Conservation (phyloP, 495 filamentous ascomycete genomes). For the Penicillium egyptiacum region DNA sequence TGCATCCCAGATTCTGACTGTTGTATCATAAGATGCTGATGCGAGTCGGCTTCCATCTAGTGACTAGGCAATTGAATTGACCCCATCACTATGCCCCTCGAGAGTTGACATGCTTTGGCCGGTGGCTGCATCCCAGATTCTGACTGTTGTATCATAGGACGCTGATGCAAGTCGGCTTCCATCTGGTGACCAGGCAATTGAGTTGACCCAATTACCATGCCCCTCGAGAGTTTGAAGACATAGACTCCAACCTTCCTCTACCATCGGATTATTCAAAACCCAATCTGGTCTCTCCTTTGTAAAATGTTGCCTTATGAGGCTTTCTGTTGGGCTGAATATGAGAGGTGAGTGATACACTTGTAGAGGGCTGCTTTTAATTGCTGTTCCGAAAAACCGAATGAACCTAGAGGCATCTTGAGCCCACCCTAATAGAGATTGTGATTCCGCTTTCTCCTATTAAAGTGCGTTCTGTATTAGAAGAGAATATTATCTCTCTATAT, state of each 20-base stretch:
- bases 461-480: too few relatives aligned
- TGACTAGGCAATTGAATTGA: neutral
- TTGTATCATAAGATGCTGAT: slow-evolving; percentile 11
- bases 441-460: too few relatives aligned
- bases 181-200: slow-evolving; percentile 9
- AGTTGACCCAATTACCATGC: neutral
- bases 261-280: slow-evolving; percentile 14
- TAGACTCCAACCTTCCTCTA: slow-evolving; percentile 19
- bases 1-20: slow-evolving; percentile 49
- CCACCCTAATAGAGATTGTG: slow-evolving; percentile 12
- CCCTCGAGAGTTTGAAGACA: slow-evolving; percentile 13
- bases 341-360: slow-evolving; percentile 34
- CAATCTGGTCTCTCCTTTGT: slow-evolving; percentile 20
- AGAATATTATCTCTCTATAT: too few relatives aligned
- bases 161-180: slow-evolving; percentile 12
- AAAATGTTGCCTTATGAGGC: slow-evolving; percentile 22
- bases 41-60: slow-evolving; percentile 14
- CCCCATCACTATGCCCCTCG: slow-evolving; percentile 6
- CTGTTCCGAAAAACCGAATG: slow-evolving; percentile 19
- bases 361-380: slow-evolving; percentile 33
- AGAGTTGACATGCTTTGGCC: slow-evolving; percentile 5
- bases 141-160: slow-evolving; percentile 12
- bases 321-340: slow-evolving; percentile 29
- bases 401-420: slow-evolving; percentile 34
- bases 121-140: slow-evolving; percentile 9